Percentiles rank a stretch among this genome's conserved stretches.
These are phyloP conservation scores for Pseudognaphalium luteoalbum DNA, from an alignment of 129 eudicot species.

Conservation along the genomic window DNA sequence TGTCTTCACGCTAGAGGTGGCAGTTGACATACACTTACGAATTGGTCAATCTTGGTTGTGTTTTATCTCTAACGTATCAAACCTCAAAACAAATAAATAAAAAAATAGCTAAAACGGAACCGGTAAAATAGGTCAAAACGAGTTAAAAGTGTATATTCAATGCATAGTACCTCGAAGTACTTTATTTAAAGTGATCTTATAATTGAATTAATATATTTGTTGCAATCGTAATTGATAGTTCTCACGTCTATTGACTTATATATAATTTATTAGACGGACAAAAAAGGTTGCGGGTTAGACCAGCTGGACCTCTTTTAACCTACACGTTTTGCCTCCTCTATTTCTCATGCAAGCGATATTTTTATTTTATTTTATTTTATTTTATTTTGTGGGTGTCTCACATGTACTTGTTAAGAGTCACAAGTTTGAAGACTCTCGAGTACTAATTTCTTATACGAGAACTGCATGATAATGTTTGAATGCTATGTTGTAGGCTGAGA, in stretches of 20 bases:
- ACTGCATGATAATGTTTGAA: conserved; percentile 1
- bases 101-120: background rate
- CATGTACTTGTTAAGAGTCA: background rate
- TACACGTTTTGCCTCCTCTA: background rate
- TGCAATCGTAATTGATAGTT: background rate
- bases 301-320: background rate
- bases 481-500: conserved; percentile 71
- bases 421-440: conserved; percentile 7
- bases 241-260: background rate
- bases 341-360: background rate
- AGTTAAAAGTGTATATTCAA: background rate
- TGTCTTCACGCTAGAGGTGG: background rate
- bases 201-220: background rate
- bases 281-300: background rate
- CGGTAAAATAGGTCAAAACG: background rate
- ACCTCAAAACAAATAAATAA: background rate
- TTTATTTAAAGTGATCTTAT: background rate
- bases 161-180: background rate
- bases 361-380: background rate
- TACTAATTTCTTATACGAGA: background rate
- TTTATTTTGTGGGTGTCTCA: background rate
- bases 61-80: background rate
- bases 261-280: background rate
- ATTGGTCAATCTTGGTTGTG: background rate
- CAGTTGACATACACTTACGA: background rate